These are phyloP conservation scores for Pythium angustatum DNA, from an alignment of 352 stramenopile species.

Conservation along the genomic window DNA sequence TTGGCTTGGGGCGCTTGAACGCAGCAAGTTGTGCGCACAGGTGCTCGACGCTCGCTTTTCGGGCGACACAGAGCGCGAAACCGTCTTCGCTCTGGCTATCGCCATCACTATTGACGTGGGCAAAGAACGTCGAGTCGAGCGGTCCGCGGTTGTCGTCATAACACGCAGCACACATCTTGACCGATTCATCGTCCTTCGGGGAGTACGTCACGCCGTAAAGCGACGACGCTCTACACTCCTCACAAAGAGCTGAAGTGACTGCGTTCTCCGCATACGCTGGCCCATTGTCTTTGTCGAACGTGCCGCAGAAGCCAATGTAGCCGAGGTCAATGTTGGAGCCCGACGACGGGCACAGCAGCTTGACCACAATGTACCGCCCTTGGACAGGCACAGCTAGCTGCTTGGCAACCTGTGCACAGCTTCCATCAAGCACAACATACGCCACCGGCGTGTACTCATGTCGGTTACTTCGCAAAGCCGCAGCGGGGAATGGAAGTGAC, in stretches of 20 bases:
- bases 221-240: constrained; percentile 57
- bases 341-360: constrained; percentile 62
- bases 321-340: constrained; percentile 85
- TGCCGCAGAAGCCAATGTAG: constrained; percentile 77
- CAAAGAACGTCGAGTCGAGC: constrained; percentile 52
- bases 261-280: constrained; percentile 70
- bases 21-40: constrained; percentile 39
- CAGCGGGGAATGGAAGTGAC: constrained; percentile 62
- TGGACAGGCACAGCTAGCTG: constrained; percentile 65
- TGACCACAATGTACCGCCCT: constrained; percentile 79
- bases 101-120: constrained; percentile 33
- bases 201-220: constrained; percentile 62
- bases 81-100: constrained; percentile 42
- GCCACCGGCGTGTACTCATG: constrained; percentile 69
- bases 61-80: constrained; percentile 46
- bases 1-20: constrained; percentile 39
- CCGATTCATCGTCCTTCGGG: constrained; percentile 49
- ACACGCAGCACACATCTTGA: constrained; percentile 69
- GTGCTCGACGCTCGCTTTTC: constrained; percentile 57
- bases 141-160: constrained; percentile 80
- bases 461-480: constrained; percentile 45
- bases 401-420: constrained; percentile 75
- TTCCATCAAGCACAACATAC: constrained; percentile 80
- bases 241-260: constrained; percentile 20
- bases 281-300: constrained; percentile 80